Conservation (phyloP, 208 protist species). For the Leishmania mexicana region DNA sequence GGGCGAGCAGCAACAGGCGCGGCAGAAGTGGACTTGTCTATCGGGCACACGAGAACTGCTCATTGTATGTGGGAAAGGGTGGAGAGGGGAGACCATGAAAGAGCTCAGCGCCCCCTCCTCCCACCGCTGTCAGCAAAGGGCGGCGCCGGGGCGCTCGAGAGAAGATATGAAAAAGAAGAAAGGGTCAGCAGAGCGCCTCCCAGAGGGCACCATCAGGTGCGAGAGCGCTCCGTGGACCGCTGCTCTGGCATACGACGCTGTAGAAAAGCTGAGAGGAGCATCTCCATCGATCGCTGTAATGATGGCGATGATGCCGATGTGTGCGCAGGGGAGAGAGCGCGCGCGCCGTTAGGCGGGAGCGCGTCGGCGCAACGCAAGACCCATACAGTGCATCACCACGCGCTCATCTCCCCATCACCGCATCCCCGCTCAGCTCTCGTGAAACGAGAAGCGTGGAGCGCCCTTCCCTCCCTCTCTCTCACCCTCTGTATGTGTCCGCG, state of each 20-base stretch:
- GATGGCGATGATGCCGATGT: not conserved
- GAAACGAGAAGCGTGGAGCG: no score
- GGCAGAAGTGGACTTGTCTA: not conserved
- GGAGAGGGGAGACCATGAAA: not conserved
- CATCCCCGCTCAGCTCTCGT: no score
- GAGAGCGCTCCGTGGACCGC: not conserved
- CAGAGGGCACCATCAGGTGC: not conserved
- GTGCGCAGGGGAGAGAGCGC: not conserved
- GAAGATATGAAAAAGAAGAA: not conserved
- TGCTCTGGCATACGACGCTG: not conserved
- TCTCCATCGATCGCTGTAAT: not conserved
- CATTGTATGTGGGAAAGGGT: not conserved
- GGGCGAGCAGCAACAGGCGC: not conserved
- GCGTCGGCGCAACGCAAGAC: not conserved
- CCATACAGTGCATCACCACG: not conserved
- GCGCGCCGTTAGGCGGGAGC: not conserved
- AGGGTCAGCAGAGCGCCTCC: not conserved
- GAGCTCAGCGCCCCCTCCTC: not conserved
- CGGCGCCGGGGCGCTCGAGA: not conserved
- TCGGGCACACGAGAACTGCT: not conserved
- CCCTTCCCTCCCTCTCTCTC: no score
- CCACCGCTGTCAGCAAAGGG: not conserved
- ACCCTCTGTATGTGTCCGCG: no score
- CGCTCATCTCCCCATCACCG: not conserved
- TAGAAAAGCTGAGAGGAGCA: not conserved